A percentile compares a stretch with the other conserved stretches of the same genome.
These are phyloP conservation scores for Dioszegia hungarica DNA, from an alignment of 768 basidiomycete species.

Conservation along the genomic window DNA sequence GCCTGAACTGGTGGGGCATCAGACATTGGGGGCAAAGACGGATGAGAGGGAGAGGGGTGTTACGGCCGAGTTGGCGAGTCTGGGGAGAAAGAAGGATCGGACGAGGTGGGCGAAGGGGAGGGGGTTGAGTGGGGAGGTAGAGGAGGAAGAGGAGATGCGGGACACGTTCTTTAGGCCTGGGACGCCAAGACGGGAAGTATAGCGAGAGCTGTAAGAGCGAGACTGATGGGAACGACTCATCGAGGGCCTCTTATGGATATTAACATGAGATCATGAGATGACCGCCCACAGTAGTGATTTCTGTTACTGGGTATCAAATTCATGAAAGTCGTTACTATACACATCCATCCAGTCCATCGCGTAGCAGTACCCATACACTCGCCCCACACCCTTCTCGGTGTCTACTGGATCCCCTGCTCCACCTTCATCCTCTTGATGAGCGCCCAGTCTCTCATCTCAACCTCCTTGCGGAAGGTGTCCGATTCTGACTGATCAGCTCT, in stretches of 20 bases:
- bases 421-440: slow-evolving; percentile 63
- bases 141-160: slow-evolving; percentile 24
- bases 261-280: too few species aligned
- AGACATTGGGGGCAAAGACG: background rate
- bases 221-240: too few species aligned
- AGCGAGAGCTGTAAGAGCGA: too few species aligned
- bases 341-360: too few species aligned
- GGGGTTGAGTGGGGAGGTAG: slow-evolving; percentile 30
- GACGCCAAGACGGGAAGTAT: slow-evolving; percentile 20
- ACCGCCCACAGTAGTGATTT: too few species aligned
- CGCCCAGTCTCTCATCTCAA: slow-evolving; percentile 84
- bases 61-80: background rate
- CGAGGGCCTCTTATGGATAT: too few species aligned
- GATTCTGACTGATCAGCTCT: slow-evolving; percentile 54
- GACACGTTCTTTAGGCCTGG: slow-evolving; percentile 35
- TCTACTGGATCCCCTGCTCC: slow-evolving; percentile 14
- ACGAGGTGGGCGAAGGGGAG: slow-evolving; percentile 28
- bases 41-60: background rate
- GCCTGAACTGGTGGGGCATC: background rate
- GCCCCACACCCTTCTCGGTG: too few species aligned
- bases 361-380: too few species aligned
- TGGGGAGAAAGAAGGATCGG: slow-evolving; percentile 9
- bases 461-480: slow-evolving; percentile 80
- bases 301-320: too few species aligned
- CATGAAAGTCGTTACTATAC: too few species aligned